phyloP scores from a whole-genome alignment of 2,329 filamentous ascomycete genomes.

The Colletotrichum acutatum region DNA sequence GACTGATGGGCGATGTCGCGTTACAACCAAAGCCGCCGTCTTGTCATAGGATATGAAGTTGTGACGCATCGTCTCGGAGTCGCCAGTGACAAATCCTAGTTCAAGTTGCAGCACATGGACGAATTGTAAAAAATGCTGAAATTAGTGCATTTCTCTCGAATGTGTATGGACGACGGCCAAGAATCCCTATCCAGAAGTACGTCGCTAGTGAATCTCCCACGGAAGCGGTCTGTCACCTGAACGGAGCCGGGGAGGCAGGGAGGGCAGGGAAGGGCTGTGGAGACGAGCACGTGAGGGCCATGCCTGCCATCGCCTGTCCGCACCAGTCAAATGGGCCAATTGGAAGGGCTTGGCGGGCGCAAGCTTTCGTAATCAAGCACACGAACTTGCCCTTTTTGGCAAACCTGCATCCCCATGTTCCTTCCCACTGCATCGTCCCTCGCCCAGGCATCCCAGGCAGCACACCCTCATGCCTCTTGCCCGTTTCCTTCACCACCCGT shows the following conservation, averaged over 20 bases:
- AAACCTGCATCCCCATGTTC: conserved; percentile 3
- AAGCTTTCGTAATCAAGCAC: conserved; percentile 29
- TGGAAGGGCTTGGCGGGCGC: conserved; percentile 15
- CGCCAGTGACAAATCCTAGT: neutral
- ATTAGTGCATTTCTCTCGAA: neutral
- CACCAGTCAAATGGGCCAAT: conserved; percentile 1
- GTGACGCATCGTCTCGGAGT: neutral
- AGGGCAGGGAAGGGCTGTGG: neutral
- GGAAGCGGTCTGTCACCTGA: conserved; percentile 18
- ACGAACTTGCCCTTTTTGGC: conserved; percentile 27
- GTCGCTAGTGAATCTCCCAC: neutral
- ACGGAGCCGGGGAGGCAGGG: neutral
- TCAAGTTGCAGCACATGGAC: neutral
- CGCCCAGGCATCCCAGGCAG: conserved; percentile 28
- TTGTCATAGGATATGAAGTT: neutral
- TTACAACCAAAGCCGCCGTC: neutral
- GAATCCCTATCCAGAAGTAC: neutral
- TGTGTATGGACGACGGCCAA: neutral
- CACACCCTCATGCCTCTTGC: conserved; percentile 8
- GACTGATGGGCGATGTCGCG: conserved; percentile 4
- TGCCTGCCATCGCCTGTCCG: conserved; percentile 6
- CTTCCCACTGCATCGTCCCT: conserved; percentile 2
- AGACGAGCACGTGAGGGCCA: conserved; percentile 21
- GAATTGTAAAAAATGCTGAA: neutral
- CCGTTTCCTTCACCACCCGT: neutral